Conservation (phyloP, 164 flowering plant genomes). For the Chimonanthus praecox region DNA sequence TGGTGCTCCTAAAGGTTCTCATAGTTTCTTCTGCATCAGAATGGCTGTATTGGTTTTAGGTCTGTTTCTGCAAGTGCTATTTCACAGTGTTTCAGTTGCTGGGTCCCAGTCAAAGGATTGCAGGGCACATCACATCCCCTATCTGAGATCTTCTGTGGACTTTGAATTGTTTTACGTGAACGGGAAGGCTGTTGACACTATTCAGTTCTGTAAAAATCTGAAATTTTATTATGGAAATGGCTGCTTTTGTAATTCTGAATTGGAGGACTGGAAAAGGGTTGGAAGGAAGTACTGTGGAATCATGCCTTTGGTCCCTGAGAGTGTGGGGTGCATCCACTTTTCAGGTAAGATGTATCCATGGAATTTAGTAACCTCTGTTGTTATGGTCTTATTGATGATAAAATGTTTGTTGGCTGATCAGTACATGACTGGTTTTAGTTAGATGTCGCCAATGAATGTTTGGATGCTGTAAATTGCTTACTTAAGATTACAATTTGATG, state of each 20-base stretch:
- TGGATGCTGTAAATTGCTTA: not conserved
- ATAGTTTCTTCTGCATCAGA: conserved; percentile 3
- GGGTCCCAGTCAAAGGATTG: conserved; percentile 26
- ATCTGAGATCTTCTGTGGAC: conserved; percentile 24
- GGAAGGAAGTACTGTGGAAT: conserved; percentile 24
- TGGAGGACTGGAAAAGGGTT: conserved; percentile 14
- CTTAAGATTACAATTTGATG: not conserved
- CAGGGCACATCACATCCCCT: conserved; percentile 25
- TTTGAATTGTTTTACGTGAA: conserved; percentile 34
- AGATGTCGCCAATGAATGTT: not conserved
- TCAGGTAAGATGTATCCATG: not conserved
- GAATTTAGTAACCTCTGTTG: not conserved
- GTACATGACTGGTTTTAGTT: too few species aligned
- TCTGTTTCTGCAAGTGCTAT: conserved; percentile 30
- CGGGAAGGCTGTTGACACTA: conserved; percentile 35
- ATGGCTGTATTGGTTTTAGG: conserved; percentile 21
- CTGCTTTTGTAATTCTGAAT: conserved; percentile 20
- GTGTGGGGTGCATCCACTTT: not conserved
- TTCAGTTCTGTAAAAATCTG: conserved; percentile 39
- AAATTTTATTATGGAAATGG: conserved; percentile 17
- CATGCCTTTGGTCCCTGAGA: conserved; percentile 13
- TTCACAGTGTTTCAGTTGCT: conserved; percentile 22
- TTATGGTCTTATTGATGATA: not conserved
- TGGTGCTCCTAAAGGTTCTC: not conserved
- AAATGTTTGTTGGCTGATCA: not conserved